Conservation (phyloP, 371 early-diverging fungal species). For the Encephalitozoon romaleae region DNA sequence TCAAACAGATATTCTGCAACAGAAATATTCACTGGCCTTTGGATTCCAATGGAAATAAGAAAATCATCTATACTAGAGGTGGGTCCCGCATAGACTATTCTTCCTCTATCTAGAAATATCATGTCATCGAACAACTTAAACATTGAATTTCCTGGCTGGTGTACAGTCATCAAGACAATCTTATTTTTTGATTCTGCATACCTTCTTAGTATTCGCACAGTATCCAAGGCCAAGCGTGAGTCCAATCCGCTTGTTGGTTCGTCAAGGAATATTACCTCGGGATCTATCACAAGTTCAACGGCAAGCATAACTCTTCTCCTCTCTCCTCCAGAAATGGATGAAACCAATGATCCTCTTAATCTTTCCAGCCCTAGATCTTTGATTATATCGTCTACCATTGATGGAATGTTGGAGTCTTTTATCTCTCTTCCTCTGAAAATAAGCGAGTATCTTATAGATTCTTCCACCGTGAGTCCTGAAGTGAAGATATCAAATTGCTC, state of each 20-base stretch:
- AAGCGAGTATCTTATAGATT: slow-evolving; percentile 1
- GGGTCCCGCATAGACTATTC: slow-evolving; percentile 51
- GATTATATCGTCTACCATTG: slow-evolving; percentile 13
- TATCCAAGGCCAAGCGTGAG: slow-evolving; percentile 21
- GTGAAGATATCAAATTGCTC: slow-evolving; percentile 11
- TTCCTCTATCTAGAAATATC: slow-evolving; percentile 62
- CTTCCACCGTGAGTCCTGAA: not conserved
- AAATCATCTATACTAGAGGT: not conserved
- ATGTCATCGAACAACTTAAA: slow-evolving; percentile 63
- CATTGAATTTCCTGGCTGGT: slow-evolving; percentile 56
- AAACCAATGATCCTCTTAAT: not conserved
- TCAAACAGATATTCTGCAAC: slow-evolving; percentile 16
- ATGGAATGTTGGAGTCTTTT: slow-evolving; percentile 11
- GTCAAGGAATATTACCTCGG: slow-evolving; percentile 41
- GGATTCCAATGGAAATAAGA: not conserved
- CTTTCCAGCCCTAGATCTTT: slow-evolving; percentile 8
- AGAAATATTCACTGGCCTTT: not conserved
- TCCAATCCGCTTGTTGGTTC: slow-evolving; percentile 51
- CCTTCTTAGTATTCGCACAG: slow-evolving; percentile 21
- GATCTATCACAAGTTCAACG: slow-evolving; percentile 17
- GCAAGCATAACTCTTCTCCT: slow-evolving; percentile 39
- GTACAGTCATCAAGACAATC: slow-evolving; percentile 26
- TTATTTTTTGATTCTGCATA: slow-evolving; percentile 12
- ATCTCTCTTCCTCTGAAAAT: not conserved
- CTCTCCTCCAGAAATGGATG: slow-evolving; percentile 37